These are phyloP conservation scores for Penicillium sp. DNA, from an alignment of 2,329 filamentous ascomycete genomes.

Conservation along the genomic window DNA sequence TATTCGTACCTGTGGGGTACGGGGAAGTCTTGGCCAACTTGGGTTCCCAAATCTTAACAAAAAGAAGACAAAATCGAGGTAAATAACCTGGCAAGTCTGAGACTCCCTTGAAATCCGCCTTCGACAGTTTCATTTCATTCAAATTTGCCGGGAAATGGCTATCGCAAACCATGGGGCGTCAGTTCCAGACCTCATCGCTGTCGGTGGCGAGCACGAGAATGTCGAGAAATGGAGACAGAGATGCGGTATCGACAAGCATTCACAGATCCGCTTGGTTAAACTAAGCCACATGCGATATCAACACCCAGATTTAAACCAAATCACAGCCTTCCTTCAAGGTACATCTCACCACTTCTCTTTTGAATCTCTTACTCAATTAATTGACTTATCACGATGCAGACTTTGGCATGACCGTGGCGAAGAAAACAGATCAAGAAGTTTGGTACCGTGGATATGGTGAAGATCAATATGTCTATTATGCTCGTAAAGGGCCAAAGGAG, in stretches of 20 bases:
- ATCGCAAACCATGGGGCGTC: constrained; percentile 18
- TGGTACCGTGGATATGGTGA: constrained; percentile 51
- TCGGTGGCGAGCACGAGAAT: constrained; percentile 21
- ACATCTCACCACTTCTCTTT: background rate
- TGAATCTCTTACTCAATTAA: background rate
- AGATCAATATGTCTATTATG: constrained; percentile 52
- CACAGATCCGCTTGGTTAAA: constrained; percentile 55
- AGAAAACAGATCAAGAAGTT: constrained; percentile 40
- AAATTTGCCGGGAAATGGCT: no score
- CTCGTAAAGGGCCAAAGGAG: constrained; percentile 40
- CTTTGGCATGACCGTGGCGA: constrained; percentile 49
- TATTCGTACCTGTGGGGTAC: background rate
- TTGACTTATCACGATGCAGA: constrained; percentile 33
- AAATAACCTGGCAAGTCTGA: background rate
- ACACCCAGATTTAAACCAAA: constrained; percentile 54
- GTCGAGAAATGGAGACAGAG: constrained; percentile 24
- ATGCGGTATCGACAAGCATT: constrained; percentile 45
- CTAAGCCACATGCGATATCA: constrained; percentile 60
- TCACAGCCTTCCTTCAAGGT: constrained; percentile 39
- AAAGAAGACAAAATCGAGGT: background rate
- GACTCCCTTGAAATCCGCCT: no score
- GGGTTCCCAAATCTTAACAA: background rate
- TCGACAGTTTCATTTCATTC: no score
- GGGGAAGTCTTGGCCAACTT: background rate
- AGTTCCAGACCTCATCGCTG: constrained; percentile 21